A percentile compares a stretch with the other conserved stretches of the same genome.
Evolutionary conservation across 2,329 filamentous ascomycete genomes (phyloP).

Genomic region (Phaeosphaeria sp.): DNA sequence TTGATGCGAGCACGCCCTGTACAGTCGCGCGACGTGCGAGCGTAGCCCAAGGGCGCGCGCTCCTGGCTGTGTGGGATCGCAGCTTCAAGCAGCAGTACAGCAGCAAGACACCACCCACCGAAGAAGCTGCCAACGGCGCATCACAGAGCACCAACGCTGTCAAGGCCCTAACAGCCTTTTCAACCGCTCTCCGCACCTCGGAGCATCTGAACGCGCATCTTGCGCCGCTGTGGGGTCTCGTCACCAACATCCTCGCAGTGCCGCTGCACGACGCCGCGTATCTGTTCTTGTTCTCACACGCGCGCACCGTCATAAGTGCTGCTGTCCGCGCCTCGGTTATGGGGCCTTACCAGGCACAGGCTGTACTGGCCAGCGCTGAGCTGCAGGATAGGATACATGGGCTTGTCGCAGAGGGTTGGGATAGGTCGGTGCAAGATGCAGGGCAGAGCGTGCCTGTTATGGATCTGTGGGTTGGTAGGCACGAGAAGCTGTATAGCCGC

Average conservation of each 20-base stretch:
- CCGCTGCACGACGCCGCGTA: constrained; percentile 70
- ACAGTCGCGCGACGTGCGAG: constrained; percentile 79
- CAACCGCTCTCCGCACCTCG: constrained; percentile 35
- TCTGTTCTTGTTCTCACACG: constrained; percentile 77
- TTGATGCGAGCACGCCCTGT: constrained; percentile 78
- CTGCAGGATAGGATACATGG: constrained; percentile 65
- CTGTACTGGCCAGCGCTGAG: constrained; percentile 67
- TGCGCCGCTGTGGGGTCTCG: constrained; percentile 72
- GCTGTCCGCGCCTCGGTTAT: constrained; percentile 79
- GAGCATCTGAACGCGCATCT: constrained; percentile 63
- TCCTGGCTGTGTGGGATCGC: constrained; percentile 78
- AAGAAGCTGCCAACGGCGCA: background rate
- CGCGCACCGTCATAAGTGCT: constrained; percentile 77
- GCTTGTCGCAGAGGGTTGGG: constrained; percentile 67
- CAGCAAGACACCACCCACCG: background rate
- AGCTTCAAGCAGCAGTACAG: constrained; percentile 59
- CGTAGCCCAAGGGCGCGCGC: constrained; percentile 75
- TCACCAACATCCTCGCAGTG: constrained; percentile 68
- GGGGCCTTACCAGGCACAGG: constrained; percentile 81
- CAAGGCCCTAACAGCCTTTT: constrained; percentile 37
- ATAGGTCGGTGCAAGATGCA: constrained; percentile 67
- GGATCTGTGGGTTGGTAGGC: constrained; percentile 83
- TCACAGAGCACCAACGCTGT: constrained; percentile 15
- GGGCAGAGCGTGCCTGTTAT: constrained; percentile 78
- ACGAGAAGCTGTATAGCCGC: constrained; percentile 82